Percentiles rank a stretch among this genome's conserved stretches.
These are phyloP conservation scores for Breynia disticha DNA, from an alignment of 441 rosid genomes.

Conservation along the genomic window DNA sequence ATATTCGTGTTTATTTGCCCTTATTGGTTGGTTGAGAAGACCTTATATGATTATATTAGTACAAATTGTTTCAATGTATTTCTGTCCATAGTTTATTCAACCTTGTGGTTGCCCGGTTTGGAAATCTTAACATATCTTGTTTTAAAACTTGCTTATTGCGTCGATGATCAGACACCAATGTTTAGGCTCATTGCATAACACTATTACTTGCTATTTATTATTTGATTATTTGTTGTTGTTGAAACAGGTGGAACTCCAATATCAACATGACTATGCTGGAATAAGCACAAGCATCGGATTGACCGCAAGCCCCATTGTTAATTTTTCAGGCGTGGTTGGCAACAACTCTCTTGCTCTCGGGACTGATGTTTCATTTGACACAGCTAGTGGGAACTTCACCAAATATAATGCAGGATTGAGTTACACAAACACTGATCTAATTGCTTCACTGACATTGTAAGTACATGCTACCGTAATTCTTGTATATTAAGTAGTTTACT, in stretches of 20 bases:
- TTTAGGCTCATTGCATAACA: neutral
- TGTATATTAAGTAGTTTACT: neutral
- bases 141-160: neutral
- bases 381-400: slow-evolving; percentile 63
- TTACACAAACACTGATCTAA: slow-evolving; percentile 54
- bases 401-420: slow-evolving; percentile 66
- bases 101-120: neutral
- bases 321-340: slow-evolving; percentile 87
- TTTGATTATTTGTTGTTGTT: slow-evolving; percentile 6
- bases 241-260: slow-evolving; percentile 78
- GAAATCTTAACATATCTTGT: neutral
- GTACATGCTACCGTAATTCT: slow-evolving; percentile 14
- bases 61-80: neutral
- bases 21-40: neutral
- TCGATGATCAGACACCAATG: neutral
- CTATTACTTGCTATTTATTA: neutral
- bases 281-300: slow-evolving; percentile 74
- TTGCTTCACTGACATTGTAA: slow-evolving; percentile 73
- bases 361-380: slow-evolving; percentile 77
- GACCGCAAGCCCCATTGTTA: slow-evolving; percentile 70
- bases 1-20: neutral
- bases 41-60: no score
- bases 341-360: slow-evolving; percentile 49
- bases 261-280: slow-evolving; percentile 83
- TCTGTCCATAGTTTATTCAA: neutral